Evolutionary conservation across 108 stramenopile species (phyloP).

Genomic region (Cyclotella atomus): DNA sequence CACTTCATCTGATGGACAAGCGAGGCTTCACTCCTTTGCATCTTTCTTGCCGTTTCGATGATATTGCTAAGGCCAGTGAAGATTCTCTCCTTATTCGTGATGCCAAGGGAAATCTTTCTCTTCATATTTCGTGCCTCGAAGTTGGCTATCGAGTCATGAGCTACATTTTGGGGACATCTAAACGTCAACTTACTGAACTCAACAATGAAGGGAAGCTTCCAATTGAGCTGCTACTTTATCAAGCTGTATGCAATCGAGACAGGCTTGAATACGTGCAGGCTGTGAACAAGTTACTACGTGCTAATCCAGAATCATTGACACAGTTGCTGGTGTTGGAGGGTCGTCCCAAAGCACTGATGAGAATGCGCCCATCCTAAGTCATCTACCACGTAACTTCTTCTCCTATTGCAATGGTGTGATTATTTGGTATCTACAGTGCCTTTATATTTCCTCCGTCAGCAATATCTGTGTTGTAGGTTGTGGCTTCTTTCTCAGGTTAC

Average conservation of each 20-base stretch:
- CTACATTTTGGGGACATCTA: neutral
- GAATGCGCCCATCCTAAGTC: too few relatives aligned
- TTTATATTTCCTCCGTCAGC: too few relatives aligned
- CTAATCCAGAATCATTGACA: neutral
- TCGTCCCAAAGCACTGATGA: too few relatives aligned
- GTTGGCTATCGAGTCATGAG: neutral
- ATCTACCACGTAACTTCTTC: too few relatives aligned
- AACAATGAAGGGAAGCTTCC: conserved; percentile 6
- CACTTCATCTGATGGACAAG: neutral
- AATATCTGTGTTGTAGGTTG: too few relatives aligned
- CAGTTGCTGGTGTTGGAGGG: neutral
- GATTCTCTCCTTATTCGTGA: neutral
- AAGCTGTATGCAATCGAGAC: neutral
- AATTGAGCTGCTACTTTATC: neutral
- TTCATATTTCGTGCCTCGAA: neutral
- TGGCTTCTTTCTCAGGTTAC: too few relatives aligned
- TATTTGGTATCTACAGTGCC: too few relatives aligned
- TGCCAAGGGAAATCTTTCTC: neutral
- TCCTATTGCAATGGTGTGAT: too few relatives aligned
- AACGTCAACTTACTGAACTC: neutral
- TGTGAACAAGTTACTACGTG: neutral
- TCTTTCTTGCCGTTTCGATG: neutral
- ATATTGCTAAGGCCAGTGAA: neutral
- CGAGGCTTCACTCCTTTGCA: neutral
- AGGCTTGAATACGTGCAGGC: neutral